A percentile compares a stretch with the other conserved stretches of the same genome.
Conservation (phyloP, 305 asterid genomes). For the Lippia alba region DNA sequence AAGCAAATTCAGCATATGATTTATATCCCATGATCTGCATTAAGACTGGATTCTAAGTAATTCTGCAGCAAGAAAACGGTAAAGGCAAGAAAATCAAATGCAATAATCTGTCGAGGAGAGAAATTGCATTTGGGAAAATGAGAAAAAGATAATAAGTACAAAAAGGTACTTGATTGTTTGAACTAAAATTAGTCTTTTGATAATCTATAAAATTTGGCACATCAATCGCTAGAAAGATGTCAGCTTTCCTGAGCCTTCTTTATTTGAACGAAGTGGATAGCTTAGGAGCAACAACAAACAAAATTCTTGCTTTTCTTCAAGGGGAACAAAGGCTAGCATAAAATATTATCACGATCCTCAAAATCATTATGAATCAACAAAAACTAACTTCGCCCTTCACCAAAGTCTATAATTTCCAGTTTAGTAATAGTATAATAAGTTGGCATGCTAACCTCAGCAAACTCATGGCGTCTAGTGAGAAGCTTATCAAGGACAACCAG, state of each 20-base stretch:
- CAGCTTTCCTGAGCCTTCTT: conserved; percentile 12
- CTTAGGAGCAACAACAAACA: conserved; percentile 16
- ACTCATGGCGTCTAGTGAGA: conserved; percentile 88
- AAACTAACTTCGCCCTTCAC: conserved; percentile 29
- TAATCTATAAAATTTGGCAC: conserved; percentile 14
- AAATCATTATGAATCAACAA: conserved; percentile 1
- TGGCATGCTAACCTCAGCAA: conserved; percentile 73
- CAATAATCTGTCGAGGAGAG: conserved; percentile 20
- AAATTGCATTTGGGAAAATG: neutral
- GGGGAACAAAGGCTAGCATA: conserved; percentile 25
- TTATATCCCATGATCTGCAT: conserved; percentile 83
- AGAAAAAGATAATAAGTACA: conserved; percentile 4
- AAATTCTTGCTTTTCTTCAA: conserved; percentile 24
- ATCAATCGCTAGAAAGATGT: conserved; percentile 25
- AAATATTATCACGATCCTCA: conserved; percentile 15
- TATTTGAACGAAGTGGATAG: conserved; percentile 24
- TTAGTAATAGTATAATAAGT: conserved; percentile 19
- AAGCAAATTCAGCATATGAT: conserved; percentile 80
- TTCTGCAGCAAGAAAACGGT: conserved; percentile 18
- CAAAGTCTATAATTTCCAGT: conserved; percentile 7
- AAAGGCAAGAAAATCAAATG: conserved; percentile 27
- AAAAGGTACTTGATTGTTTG: conserved; percentile 17
- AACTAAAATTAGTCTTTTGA: conserved; percentile 5
- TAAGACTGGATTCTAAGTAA: conserved; percentile 31
- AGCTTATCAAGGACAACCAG: conserved; percentile 86